Conservation (phyloP, 805 yeast genomes). For the Wickerhamomyces alni region DNA sequence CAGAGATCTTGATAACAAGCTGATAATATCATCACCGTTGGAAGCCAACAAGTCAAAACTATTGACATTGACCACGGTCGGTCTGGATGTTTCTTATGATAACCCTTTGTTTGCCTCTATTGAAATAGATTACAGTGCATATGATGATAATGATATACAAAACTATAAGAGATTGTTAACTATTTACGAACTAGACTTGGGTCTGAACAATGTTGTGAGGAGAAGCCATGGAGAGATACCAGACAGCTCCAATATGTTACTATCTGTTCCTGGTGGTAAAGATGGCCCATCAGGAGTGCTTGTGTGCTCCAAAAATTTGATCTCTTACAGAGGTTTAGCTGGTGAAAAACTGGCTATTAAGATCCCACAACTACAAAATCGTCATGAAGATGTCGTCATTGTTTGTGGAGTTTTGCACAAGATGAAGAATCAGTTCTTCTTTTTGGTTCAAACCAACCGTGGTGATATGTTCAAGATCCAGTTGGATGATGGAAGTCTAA, state of each 20-base stretch:
- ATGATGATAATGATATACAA: slow-evolving; percentile 22
- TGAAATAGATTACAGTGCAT: slow-evolving; percentile 50
- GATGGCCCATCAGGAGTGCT: slow-evolving; percentile 69
- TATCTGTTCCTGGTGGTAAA: slow-evolving; percentile 69
- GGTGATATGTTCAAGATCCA: slow-evolving; percentile 78
- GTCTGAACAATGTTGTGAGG: slow-evolving; percentile 69
- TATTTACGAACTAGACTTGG: slow-evolving; percentile 80
- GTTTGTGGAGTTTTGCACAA: slow-evolving; percentile 60
- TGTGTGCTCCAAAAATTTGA: slow-evolving; percentile 49
- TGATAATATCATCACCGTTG: slow-evolving; percentile 65
- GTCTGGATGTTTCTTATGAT: slow-evolving; percentile 71
- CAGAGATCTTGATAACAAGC: slow-evolving; percentile 37
- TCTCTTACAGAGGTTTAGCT: slow-evolving; percentile 44
- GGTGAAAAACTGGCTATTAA: slow-evolving; percentile 36
- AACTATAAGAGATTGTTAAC: slow-evolving; percentile 35
- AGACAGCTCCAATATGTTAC: slow-evolving; percentile 40
- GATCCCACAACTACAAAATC: slow-evolving; percentile 44
- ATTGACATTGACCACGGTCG: slow-evolving; percentile 48
- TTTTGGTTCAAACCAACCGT: slow-evolving; percentile 56
- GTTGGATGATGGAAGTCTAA: slow-evolving; percentile 19
- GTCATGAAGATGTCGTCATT: slow-evolving; percentile 28
- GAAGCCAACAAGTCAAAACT: slow-evolving; percentile 50
- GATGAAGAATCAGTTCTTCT: slow-evolving; percentile 56
- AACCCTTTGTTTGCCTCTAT: slow-evolving; percentile 83
- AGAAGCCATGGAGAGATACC: slow-evolving; percentile 37